phyloP scores from a whole-genome alignment of 148 eudicot genomes.

The Rhododendron molle region DNA sequence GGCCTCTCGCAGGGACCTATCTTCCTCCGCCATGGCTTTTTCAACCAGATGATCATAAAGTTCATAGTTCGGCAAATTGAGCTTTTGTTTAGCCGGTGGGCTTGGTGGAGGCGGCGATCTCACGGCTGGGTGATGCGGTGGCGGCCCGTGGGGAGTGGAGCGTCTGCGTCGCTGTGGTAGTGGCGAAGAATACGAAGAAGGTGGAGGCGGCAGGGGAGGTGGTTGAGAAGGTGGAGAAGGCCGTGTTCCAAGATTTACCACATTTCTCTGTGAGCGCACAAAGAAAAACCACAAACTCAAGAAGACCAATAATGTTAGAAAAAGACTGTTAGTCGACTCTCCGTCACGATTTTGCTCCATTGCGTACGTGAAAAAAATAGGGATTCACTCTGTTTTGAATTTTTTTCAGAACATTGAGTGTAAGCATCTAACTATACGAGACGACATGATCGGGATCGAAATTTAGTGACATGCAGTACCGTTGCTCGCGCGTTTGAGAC shows the following conservation, averaged over 20 bases:
- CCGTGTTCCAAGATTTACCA: neutral
- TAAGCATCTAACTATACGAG: no score
- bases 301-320: constrained; percentile 12
- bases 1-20: constrained; percentile 54
- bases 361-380: no score
- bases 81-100: neutral
- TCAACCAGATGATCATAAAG: constrained; percentile 53
- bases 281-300: constrained; percentile 15
- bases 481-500: no score
- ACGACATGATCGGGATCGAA: no score
- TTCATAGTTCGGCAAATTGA: constrained; percentile 27
- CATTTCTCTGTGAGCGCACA: constrained; percentile 26
- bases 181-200: constrained; percentile 8
- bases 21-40: constrained; percentile 60
- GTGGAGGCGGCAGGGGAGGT: constrained; percentile 6
- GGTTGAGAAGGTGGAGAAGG: constrained; percentile 16
- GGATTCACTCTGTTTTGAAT: no score
- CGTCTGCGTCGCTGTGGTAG: constrained; percentile 14
- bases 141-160: constrained; percentile 4
- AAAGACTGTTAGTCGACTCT: neutral
- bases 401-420: no score
- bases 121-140: neutral
- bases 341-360: no score
- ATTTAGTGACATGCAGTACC: no score
- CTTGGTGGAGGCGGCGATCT: constrained; percentile 8